Evolutionary conservation across 78 protist genomes (phyloP).

Genomic region (Planoprotostelium fungivorum): DNA sequence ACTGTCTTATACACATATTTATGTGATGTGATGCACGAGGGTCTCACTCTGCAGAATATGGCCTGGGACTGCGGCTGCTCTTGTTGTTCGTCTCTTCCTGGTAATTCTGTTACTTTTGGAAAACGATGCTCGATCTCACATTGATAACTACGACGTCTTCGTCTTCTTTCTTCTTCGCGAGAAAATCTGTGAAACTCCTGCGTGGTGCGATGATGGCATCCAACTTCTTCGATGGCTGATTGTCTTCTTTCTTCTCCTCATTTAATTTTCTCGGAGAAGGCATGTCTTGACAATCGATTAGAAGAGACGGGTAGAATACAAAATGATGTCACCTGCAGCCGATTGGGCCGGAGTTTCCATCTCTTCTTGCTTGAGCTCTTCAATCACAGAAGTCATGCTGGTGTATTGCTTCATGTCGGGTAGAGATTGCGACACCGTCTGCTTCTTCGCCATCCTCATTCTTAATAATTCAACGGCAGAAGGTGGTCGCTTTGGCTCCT

Average conservation of each 20-base stretch:
- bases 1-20: not conserved
- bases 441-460: not conserved
- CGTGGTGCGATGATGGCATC: not conserved
- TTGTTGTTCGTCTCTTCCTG: not conserved
- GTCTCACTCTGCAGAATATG: not conserved
- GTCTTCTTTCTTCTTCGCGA: not conserved
- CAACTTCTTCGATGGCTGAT: not conserved
- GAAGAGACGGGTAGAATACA: not conserved
- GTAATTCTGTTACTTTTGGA: not conserved
- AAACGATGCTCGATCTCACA: no score
- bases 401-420: not conserved
- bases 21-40: not conserved
- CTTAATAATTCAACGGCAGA: not conserved
- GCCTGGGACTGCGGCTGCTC: not conserved
- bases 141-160: not conserved
- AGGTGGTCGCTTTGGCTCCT: not conserved
- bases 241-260: not conserved
- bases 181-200: not conserved
- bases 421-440: not conserved
- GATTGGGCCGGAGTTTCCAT: not conserved
- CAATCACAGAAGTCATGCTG: not conserved
- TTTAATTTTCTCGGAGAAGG: no score
- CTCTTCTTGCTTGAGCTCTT: not conserved
- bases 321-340: not conserved
- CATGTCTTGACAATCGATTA: not conserved